These are phyloP conservation scores for Ophiostoma himal-ulmi DNA, from an alignment of 2,329 filamentous ascomycete species.

Conservation along the genomic window DNA sequence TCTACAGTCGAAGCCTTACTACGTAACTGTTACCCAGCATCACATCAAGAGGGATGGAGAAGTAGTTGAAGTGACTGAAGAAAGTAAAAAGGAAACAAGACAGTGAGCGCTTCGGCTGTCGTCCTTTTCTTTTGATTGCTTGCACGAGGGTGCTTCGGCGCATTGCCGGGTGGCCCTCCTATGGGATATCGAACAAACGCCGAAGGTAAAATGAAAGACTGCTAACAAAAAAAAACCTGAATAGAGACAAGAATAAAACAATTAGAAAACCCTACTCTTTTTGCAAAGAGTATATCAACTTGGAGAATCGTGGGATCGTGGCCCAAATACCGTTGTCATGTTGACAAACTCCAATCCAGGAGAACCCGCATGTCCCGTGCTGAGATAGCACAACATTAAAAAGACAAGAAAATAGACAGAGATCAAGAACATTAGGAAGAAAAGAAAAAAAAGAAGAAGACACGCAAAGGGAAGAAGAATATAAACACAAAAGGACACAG, in stretches of 20 bases:
- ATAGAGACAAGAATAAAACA: background rate
- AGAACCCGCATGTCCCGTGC: background rate
- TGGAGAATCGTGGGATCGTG: background rate
- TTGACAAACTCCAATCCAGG: background rate
- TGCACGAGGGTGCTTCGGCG: slow-evolving; percentile 10
- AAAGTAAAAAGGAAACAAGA: slow-evolving; percentile 15
- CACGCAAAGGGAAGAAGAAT: background rate
- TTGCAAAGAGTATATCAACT: background rate
- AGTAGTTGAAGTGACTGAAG: background rate
- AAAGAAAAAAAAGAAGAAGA: background rate
- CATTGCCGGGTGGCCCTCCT: background rate
- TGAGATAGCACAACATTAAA: background rate
- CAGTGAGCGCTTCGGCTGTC: slow-evolving; percentile 15
- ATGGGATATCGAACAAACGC: slow-evolving; percentile 13
- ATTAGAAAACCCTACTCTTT: background rate
- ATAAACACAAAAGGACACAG: background rate
- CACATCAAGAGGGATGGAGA: background rate
- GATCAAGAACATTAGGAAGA: too few species aligned
- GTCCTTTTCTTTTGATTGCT: slow-evolving; percentile 8
- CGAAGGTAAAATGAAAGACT: background rate
- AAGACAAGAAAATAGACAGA: background rate
- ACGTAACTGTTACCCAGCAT: background rate
- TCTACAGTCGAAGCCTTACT: background rate
- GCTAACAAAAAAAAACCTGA: background rate
- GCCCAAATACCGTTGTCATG: background rate